A percentile compares a stretch with the other conserved stretches of the same genome.
Evolutionary conservation across 192 early-diverging fungal genomes (phyloP).

Genomic region (Rhizophagus sp.): DNA sequence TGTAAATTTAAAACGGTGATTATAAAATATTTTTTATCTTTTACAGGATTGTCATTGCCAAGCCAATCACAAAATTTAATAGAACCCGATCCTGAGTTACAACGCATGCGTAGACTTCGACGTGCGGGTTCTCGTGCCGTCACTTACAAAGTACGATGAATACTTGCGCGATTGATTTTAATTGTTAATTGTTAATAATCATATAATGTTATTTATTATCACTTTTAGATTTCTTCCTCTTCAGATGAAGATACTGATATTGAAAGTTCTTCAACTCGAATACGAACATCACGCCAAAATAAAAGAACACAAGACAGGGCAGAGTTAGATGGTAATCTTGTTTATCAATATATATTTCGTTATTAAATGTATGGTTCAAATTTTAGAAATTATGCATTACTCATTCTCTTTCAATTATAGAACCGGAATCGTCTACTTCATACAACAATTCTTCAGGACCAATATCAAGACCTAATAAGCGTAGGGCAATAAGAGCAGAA

Average conservation of each 20-base stretch:
- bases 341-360: neutral
- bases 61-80: neutral
- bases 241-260: too few species aligned
- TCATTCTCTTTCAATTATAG: neutral
- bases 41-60: neutral
- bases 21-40: neutral
- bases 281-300: neutral
- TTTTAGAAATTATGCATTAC: neutral
- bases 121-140: too few species aligned
- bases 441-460: neutral
- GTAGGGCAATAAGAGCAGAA: neutral
- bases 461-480: neutral
- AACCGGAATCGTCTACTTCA: neutral
- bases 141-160: too few species aligned
- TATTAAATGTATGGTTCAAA: neutral
- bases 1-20: neutral
- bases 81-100: too few species aligned
- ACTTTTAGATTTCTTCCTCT: too few species aligned
- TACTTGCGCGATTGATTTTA: too few species aligned
- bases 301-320: neutral
- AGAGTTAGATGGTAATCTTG: neutral
- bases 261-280: neutral
- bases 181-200: too few species aligned
- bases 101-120: too few species aligned
- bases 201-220: too few species aligned